Evolutionary conservation across 352 stramenopile species (phyloP).

Genomic region (Phytophthora sp.): DNA sequence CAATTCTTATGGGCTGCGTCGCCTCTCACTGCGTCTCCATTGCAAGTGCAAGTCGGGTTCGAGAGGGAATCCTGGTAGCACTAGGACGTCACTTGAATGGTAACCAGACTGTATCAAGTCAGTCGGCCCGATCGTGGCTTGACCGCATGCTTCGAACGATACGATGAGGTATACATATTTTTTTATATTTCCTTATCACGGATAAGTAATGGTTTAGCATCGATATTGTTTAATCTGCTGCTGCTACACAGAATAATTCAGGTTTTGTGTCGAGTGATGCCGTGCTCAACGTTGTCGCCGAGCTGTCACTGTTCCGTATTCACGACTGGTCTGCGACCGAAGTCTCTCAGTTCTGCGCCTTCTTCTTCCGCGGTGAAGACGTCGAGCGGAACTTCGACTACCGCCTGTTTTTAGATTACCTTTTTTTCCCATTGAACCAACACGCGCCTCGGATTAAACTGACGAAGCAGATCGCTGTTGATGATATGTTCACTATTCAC

Average conservation of each 20-base stretch:
- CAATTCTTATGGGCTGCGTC: constrained; percentile 32
- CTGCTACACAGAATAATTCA: constrained; percentile 9
- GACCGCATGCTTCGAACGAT: constrained; percentile 28
- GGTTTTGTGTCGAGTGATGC: constrained; percentile 35
- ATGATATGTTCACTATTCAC: constrained; percentile 30
- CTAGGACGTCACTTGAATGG: constrained; percentile 28
- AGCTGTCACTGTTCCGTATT: constrained; percentile 38
- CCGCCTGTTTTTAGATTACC: constrained; percentile 51
- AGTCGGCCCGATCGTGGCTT: constrained; percentile 31
- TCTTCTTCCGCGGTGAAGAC: constrained; percentile 39
- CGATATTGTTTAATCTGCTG: too few species aligned
- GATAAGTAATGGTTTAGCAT: too few species aligned
- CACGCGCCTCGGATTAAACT: constrained; percentile 20
- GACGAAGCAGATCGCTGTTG: constrained; percentile 19
- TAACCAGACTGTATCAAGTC: neutral
- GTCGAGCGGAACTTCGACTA: constrained; percentile 47
- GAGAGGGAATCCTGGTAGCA: constrained; percentile 45
- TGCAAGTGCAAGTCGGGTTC: constrained; percentile 28
- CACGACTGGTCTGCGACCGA: constrained; percentile 41
- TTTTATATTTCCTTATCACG: too few species aligned
- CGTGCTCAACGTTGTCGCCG: constrained; percentile 38
- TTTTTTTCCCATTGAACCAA: constrained; percentile 56
- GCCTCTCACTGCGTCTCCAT: constrained; percentile 41
- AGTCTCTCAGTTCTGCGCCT: constrained; percentile 42
- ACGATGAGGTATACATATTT: constrained; percentile 37